Conservation (phyloP, 2,329 filamentous ascomycete genomes). For the Helicocarpus griseus region DNA sequence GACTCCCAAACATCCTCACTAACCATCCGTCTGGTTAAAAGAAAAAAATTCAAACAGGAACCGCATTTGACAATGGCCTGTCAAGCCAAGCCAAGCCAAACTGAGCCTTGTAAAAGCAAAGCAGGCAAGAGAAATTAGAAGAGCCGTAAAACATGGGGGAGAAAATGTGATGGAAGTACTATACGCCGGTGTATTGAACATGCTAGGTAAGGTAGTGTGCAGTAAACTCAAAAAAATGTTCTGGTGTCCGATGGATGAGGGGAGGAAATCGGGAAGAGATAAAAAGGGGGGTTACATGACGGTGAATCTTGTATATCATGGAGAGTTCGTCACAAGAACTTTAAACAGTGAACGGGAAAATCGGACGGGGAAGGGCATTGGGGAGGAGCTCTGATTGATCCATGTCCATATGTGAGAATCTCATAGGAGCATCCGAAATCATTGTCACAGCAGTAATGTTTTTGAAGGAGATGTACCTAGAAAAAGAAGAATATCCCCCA, state of each 20-base stretch:
- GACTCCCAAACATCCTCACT: no score
- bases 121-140: neutral
- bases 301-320: slow-evolving; percentile 40
- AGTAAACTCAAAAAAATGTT: neutral
- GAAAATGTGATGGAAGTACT: neutral
- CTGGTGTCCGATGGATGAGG: neutral
- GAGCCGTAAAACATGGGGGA: neutral
- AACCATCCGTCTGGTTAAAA: no score
- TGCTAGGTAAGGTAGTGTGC: slow-evolving; percentile 1
- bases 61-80: no score
- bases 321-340: slow-evolving; percentile 19
- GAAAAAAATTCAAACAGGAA: no score
- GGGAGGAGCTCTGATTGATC: neutral
- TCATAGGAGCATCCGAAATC: neutral
- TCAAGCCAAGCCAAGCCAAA: neutral
- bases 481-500: neutral
- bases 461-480: neutral
- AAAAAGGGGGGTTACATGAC: slow-evolving; percentile 34
- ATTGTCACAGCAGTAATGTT: neutral
- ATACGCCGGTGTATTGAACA: slow-evolving; percentile 8
- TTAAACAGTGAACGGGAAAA: slow-evolving; percentile 6
- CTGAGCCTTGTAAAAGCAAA: neutral
- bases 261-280: slow-evolving; percentile 2
- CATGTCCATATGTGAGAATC: neutral
- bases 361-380: slow-evolving; percentile 1